Percentiles rank a stretch among this genome's conserved stretches.
These are phyloP conservation scores for Colletotrichum orchidophilum DNA, from an alignment of 2,329 filamentous ascomycete genomes.

Conservation along the genomic window DNA sequence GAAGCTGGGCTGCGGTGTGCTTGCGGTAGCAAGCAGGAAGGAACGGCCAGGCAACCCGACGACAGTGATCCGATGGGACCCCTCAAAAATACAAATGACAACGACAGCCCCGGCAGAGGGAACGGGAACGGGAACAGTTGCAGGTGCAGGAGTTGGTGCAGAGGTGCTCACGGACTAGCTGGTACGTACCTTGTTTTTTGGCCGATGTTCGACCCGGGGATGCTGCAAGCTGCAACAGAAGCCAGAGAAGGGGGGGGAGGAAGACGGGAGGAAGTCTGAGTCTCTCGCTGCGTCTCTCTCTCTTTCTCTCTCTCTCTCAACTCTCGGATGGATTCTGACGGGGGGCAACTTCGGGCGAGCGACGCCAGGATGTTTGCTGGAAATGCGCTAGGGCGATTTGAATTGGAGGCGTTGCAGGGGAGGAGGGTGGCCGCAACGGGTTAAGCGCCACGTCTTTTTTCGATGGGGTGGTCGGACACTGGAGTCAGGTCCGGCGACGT, in stretches of 20 bases:
- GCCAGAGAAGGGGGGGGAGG: not conserved
- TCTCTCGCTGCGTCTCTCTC: not conserved
- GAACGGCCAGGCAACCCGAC: slow-evolving; percentile 24
- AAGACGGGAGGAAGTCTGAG: slow-evolving; percentile 19
- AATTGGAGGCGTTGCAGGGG: slow-evolving; percentile 19
- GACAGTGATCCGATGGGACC: not conserved
- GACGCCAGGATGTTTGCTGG: slow-evolving; percentile 27
- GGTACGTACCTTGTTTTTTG: slow-evolving; percentile 23
- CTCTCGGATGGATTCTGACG: slow-evolving; percentile 20
- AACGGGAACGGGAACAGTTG: not conserved
- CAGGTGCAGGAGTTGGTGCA: not conserved
- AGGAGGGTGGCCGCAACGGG: slow-evolving; percentile 1
- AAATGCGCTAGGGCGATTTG: slow-evolving; percentile 8
- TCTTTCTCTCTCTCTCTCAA: not conserved
- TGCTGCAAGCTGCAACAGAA: slow-evolving; percentile 33
- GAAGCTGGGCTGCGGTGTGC: slow-evolving; percentile 2
- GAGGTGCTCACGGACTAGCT: not conserved
- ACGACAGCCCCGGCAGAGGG: not conserved
- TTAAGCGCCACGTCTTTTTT: slow-evolving; percentile 19
- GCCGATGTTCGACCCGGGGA: slow-evolving; percentile 18
- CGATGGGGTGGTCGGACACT: slow-evolving; percentile 6
- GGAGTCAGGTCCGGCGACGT: not conserved
- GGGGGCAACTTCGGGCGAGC: slow-evolving; percentile 30
- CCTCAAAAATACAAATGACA: not conserved
- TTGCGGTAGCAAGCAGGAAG: slow-evolving; percentile 16